Evolutionary conservation across 2,329 filamentous ascomycete species (phyloP).

Genomic region (Arachnomyces sp.): DNA sequence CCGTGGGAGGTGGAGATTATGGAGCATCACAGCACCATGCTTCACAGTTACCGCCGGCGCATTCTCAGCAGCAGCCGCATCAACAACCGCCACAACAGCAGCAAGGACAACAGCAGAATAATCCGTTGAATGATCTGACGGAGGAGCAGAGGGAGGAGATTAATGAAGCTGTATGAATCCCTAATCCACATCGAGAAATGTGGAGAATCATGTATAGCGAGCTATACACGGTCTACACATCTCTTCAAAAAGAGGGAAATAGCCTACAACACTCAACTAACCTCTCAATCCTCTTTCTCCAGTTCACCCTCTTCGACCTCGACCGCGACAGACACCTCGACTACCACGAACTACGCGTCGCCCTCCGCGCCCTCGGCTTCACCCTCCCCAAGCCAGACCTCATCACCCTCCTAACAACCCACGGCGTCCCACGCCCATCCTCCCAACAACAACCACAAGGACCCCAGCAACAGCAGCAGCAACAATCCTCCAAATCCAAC

Average conservation of each 20-base stretch:
- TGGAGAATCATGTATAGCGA: too few species aligned
- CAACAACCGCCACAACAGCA: constrained; percentile 37
- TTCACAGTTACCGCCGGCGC: constrained; percentile 28
- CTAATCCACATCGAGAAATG: constrained; percentile 17
- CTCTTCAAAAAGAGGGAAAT: too few species aligned
- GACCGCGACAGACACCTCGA: constrained; percentile 92
- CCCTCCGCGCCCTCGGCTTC: constrained; percentile 90
- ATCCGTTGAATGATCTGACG: constrained; percentile 52
- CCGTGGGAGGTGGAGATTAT: constrained; percentile 8
- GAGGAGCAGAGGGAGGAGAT: constrained; percentile 93
- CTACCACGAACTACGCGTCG: constrained; percentile 97
- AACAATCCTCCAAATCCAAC: constrained; percentile 15
- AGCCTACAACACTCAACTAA: too few species aligned
- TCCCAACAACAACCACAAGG: constrained; percentile 39
- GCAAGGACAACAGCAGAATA: constrained; percentile 39
- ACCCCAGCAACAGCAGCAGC: constrained; percentile 13
- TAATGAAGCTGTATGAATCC: constrained; percentile 69
- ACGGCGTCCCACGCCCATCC: constrained; percentile 54
- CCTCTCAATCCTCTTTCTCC: too few species aligned
- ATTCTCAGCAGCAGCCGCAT: constrained; percentile 27
- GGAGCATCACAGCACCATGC: constrained; percentile 22
- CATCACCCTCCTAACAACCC: constrained; percentile 68
- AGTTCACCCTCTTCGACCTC: constrained; percentile 95
- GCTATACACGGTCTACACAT: too few species aligned
- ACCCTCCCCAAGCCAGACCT: constrained; percentile 82